phyloP scores from a whole-genome alignment of 2,329 filamentous ascomycete species.

The Stemphylium vesicarium region DNA sequence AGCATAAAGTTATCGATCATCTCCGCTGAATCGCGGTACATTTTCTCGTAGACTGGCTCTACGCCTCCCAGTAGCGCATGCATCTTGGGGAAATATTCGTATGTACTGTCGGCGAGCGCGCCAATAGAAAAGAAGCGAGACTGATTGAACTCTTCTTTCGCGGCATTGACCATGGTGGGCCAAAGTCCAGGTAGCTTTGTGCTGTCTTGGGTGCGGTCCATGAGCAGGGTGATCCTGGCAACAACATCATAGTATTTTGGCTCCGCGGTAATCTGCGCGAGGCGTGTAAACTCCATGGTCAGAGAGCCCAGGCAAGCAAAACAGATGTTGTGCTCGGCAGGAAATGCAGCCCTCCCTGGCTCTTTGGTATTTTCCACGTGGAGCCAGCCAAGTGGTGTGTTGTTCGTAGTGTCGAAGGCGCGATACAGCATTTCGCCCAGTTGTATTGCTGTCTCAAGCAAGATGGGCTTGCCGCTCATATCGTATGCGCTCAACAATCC shows the following conservation, averaged over 20 bases:
- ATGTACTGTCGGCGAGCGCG: conserved; percentile 47
- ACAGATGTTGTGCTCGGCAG: conserved; percentile 50
- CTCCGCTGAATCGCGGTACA: conserved; percentile 61
- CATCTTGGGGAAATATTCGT: conserved; percentile 49
- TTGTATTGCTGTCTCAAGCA: conserved; percentile 48
- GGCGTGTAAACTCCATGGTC: conserved; percentile 49
- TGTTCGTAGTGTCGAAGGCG: conserved; percentile 55
- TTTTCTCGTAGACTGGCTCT: conserved; percentile 55
- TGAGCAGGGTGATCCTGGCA: conserved; percentile 39
- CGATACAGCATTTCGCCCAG: conserved; percentile 54
- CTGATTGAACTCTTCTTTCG: conserved; percentile 34
- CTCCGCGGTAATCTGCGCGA: conserved; percentile 45
- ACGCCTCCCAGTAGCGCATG: conserved; percentile 48
- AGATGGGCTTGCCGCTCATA: conserved; percentile 41
- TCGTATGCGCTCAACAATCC: conserved; percentile 49
- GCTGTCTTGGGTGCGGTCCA: conserved; percentile 40
- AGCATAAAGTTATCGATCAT: conserved; percentile 57
- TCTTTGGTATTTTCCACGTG: conserved; percentile 46
- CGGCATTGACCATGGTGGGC: conserved; percentile 49
- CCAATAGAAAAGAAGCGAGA: conserved; percentile 44
- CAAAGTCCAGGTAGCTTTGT: conserved; percentile 47
- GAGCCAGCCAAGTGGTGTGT: conserved; percentile 55
- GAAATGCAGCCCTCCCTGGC: conserved; percentile 31
- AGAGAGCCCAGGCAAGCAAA: conserved; percentile 57
- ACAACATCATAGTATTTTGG: conserved; percentile 49